Evolutionary conservation across 2,329 filamentous ascomycete genomes (phyloP).

Genomic region (Colletotrichum camelliae): DNA sequence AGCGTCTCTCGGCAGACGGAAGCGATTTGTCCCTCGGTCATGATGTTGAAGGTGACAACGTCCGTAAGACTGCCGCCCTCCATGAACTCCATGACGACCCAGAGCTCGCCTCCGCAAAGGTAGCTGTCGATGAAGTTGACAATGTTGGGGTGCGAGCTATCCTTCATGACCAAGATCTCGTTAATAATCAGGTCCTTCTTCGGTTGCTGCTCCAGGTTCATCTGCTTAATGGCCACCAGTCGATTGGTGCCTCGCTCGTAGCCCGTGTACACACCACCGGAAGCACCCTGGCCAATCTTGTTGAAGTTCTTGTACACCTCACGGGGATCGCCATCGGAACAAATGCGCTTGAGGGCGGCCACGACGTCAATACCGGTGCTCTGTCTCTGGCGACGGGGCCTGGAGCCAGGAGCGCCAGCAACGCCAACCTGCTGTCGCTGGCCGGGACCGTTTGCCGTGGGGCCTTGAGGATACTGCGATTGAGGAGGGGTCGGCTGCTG

Average conservation of each 20-base stretch:
- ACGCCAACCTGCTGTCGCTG: constrained; percentile 40
- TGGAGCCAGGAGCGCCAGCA: constrained; percentile 45
- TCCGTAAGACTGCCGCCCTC: constrained; percentile 97
- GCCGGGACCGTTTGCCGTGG: constrained; percentile 32
- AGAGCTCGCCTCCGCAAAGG: constrained; percentile 85
- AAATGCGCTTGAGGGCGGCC: constrained; percentile 84
- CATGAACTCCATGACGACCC: constrained; percentile 99
- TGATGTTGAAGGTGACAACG: constrained; percentile 98
- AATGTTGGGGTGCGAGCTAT: constrained; percentile 97
- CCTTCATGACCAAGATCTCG: constrained; percentile 98
- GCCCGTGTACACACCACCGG: constrained; percentile 92
- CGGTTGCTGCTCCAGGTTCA: constrained; percentile 97
- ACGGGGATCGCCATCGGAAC: constrained; percentile 86
- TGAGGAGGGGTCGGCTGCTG: constrained; percentile 56
- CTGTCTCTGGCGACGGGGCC: constrained; percentile 78
- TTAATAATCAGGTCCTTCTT: constrained; percentile 99
- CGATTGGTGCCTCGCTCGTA: constrained; percentile 84
- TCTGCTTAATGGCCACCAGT: constrained; percentile 98
- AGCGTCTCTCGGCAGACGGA: constrained; percentile 94
- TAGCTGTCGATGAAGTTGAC: constrained; percentile 99
- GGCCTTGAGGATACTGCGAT: constrained; percentile 44
- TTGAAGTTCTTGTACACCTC: constrained; percentile 85
- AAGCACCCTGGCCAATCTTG: constrained; percentile 97
- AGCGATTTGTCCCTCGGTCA: constrained; percentile 97
- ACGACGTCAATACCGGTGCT: constrained; percentile 85